Evolutionary conservation across 306 rosid species (phyloP), one percentile per base, ranked within the genome.

Genomic region (Dryas alaskensis): DNA sequence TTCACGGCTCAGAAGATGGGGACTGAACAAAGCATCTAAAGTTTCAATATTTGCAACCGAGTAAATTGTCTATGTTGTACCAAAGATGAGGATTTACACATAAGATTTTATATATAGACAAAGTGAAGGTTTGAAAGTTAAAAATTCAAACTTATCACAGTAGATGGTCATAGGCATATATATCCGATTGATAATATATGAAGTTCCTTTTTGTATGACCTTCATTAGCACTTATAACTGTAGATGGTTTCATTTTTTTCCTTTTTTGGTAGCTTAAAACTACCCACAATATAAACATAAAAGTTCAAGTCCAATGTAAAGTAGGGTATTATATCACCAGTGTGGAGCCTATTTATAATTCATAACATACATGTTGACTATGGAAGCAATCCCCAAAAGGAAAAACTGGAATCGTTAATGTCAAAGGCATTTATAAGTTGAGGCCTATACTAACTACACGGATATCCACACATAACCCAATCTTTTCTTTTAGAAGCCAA

Each of bases 1-100:
- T 72, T 69, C 39, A 73, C 52, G 62, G 63, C 81, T 67, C 69
- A 65, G 7, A 69, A 63, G 71, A 75, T 59, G 39, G 67, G 75
- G 44, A 76, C 61, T 62, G 67, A 45, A 75, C 37, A 72, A 76
- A 73, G 82, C 76, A 69, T 40, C 73, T 45, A 44, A 80, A 51
- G 49, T 64, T 73, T 44, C 61, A 39, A 53, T 70, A 47, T 72
- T 76, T 55, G 67, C 73, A 55, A 69, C 75, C 59, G 54, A 44
- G 59, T 57, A n/a, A 60, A 76, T 66, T 60, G 31, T 72, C 51
- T 50, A 13, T 53, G 57, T 76, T 81, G 77, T 69, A 58, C 78
- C 27, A 43, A 70, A 53, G 52, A 49, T 67, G 72, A 65, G 39
- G 43, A 76, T 5, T 61, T 55, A 70, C 52, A 69, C 80, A 77